Base-by-base conservation (phyloP, 2,329 filamentous ascomycete genomes). In the Alternaria alternata region DNA sequence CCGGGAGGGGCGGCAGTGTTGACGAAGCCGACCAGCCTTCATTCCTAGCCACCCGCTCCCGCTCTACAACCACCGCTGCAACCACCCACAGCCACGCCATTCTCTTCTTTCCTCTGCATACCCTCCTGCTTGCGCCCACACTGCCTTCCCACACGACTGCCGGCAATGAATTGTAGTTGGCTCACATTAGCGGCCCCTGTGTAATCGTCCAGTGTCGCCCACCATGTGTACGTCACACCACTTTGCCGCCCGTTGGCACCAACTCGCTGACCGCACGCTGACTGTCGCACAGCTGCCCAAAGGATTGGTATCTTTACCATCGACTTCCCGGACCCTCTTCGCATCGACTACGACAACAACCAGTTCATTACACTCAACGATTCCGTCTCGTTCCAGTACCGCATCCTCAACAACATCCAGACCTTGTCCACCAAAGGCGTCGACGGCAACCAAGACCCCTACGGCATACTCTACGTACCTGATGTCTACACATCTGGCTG, bases 391-490 rank as follows among this genome's bases (percentile, higher is more conserved):
- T 82, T 79, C 69, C 68, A 72, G 62, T 78, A 76, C 66, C 66
- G 70, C 54, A 75, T 78, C 61, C 52, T 79, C 36, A 75, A 74
- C 58, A 91, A 91, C 69, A 85, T 97, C 52, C 91, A 89, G 44
- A 96, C 92, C 0, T 83, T 97, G 14, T 91, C 91, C 3, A 87
- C 86, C 32, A 90, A 88, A 62, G 88, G 87, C 74, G 84, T 87
- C 53, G 83, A 86, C 32, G 77, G 83, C 39, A 87, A 89, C 65
- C 86, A 86, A 55, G 81, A 87, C 54, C 87, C 95, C 36, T 86
- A 88, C 65, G 94, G 94, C 62, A 86, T 97, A 16, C 85, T 98
- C 58, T 98, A 95, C 76, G 90, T 96, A 2, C 95, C 94, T 5
- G 87, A 89, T 61, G 83, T 97, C 41, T 75, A 72, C 11, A 75